Evolutionary conservation across 2,329 filamentous ascomycete species (phyloP).

Genomic region (Drechmeria coniospora): DNA sequence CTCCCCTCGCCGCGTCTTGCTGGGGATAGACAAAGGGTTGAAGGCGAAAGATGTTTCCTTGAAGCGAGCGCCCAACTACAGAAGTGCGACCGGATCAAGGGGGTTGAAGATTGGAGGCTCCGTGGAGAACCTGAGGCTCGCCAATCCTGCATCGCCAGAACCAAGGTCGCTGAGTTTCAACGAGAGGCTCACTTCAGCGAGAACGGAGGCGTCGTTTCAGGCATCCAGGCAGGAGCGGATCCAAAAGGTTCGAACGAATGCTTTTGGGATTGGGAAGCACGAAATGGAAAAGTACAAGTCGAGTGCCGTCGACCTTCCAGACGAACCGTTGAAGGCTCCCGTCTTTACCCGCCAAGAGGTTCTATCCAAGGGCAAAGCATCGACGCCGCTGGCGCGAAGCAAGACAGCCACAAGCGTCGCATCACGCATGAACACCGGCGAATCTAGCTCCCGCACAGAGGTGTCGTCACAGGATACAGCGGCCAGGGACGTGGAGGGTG

Average conservation of each 20-base stretch:
- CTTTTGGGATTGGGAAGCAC: slow-evolving; percentile 40
- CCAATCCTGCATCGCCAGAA: slow-evolving; percentile 14
- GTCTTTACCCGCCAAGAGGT: slow-evolving; percentile 52
- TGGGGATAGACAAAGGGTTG: slow-evolving; percentile 84
- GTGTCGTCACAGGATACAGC: slow-evolving; percentile 5
- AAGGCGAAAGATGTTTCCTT: slow-evolving; percentile 71
- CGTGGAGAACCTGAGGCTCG: slow-evolving; percentile 28
- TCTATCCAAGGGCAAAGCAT: slow-evolving; percentile 17
- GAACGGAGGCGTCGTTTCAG: slow-evolving; percentile 35
- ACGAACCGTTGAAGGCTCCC: slow-evolving; percentile 29
- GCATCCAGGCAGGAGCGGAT: slow-evolving; percentile 37
- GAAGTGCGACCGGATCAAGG: slow-evolving; percentile 9
- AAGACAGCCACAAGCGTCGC: slow-evolving; percentile 23
- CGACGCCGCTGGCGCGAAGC: slow-evolving; percentile 23
- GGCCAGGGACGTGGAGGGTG: slow-evolving; percentile 9
- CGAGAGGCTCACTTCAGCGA: slow-evolving; percentile 64
- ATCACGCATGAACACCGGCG: slow-evolving; percentile 6
- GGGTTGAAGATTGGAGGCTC: slow-evolving; percentile 19
- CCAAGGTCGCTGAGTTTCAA: slow-evolving; percentile 52
- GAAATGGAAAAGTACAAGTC: slow-evolving; percentile 46
- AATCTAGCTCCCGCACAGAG: slow-evolving; percentile 4
- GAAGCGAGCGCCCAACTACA: slow-evolving; percentile 48
- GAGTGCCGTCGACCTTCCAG: slow-evolving; percentile 38
- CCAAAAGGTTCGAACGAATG: slow-evolving; percentile 34
- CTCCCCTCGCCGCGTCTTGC: slow-evolving; percentile 63